Evolutionary conservation across 306 rosid species (phyloP).

Genomic region (Pterocarpus macrocarpus): DNA sequence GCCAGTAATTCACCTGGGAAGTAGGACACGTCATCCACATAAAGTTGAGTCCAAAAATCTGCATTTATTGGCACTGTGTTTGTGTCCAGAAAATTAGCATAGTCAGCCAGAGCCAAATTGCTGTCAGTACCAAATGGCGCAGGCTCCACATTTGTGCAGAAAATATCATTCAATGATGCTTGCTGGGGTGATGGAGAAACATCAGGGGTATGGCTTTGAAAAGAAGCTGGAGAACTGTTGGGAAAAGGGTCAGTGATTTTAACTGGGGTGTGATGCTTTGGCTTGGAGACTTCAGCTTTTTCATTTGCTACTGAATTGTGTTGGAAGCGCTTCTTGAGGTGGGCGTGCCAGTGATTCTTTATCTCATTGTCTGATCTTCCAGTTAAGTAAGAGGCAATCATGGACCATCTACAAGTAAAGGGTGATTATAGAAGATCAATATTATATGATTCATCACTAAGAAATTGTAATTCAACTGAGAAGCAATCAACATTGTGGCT

Average conservation of each 20-base stretch:
- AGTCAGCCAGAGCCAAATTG: neutral
- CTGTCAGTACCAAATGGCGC: neutral
- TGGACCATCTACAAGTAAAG: slow-evolving; percentile 41
- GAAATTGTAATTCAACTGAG: no score
- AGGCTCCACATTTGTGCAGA: neutral
- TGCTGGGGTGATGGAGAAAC: slow-evolving; percentile 11
- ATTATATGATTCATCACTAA: neutral
- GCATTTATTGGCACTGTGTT: neutral
- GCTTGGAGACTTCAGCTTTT: neutral
- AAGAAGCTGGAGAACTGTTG: neutral
- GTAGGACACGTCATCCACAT: slow-evolving; percentile 26
- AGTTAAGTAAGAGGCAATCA: slow-evolving; percentile 38
- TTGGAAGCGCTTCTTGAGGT: slow-evolving; percentile 33
- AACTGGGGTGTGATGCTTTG: slow-evolving; percentile 25
- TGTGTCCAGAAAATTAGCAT: slow-evolving; percentile 7
- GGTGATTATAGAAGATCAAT: no score
- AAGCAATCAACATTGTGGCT: no score
- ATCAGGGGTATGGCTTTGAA: neutral
- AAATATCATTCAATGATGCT: slow-evolving; percentile 1
- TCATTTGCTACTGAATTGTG: slow-evolving; percentile 7
- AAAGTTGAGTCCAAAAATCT: slow-evolving; percentile 21
- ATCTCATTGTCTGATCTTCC: slow-evolving; percentile 53
- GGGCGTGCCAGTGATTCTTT: slow-evolving; percentile 39
- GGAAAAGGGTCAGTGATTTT: slow-evolving; percentile 9
- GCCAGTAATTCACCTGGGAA: neutral